Evolutionary conservation across 202 grass and related monocot genomes (phyloP).

Genomic region (Elaeis oleifera): DNA sequence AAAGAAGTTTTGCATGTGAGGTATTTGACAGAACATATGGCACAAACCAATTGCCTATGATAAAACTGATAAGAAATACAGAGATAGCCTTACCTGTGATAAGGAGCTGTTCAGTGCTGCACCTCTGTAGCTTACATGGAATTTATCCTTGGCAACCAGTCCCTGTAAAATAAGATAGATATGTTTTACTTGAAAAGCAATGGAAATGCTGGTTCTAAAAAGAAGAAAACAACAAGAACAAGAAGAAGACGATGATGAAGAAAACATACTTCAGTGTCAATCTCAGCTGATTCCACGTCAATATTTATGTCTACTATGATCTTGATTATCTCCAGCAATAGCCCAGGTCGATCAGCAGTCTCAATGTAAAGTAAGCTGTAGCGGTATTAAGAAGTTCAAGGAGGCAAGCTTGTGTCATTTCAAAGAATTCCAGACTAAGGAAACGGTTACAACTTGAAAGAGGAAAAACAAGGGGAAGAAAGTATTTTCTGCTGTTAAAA

Average conservation of each 20-base stretch:
- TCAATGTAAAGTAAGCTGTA: constrained; percentile 86
- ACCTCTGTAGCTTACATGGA: constrained; percentile 95
- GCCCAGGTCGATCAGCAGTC: constrained; percentile 86
- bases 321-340: constrained; percentile 73
- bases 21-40: too few relatives aligned
- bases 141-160: constrained; percentile 87
- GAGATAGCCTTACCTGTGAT: constrained; percentile 54
- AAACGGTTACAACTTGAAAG: too few relatives aligned
- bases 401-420: constrained; percentile 12
- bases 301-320: constrained; percentile 67
- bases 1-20: too few relatives aligned
- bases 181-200: neutral
- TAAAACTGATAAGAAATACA: neutral
- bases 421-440: too few relatives aligned
- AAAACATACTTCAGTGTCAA: constrained; percentile 76
- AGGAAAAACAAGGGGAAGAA: too few relatives aligned
- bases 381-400: constrained; percentile 19
- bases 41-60: neutral
- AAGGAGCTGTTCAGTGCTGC: constrained; percentile 74
- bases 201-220: too few relatives aligned
- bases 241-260: neutral
- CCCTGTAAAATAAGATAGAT: constrained; percentile 41
- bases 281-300: constrained; percentile 87
- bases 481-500: too few relatives aligned
- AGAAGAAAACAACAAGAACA: too few relatives aligned